phyloP scores from a whole-genome alignment of 2,329 filamentous ascomycete genomes.

The Lachnum nothofagi region DNA sequence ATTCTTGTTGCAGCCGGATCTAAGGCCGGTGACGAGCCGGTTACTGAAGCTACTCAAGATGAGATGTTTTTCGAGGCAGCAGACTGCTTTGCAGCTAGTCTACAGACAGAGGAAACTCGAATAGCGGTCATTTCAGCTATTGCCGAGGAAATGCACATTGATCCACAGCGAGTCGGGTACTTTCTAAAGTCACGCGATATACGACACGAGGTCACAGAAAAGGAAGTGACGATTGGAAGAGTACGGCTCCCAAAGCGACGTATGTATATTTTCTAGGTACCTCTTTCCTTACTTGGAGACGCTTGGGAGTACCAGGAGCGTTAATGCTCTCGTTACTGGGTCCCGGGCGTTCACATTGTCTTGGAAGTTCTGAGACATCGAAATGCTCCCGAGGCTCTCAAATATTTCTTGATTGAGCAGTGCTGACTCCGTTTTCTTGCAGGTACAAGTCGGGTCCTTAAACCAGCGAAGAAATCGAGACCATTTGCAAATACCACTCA shows the following conservation, averaged over 20 bases:
- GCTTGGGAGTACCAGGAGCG: too few species aligned
- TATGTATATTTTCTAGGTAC: too few species aligned
- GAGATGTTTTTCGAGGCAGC: conserved; percentile 90
- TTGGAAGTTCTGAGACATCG: too few species aligned
- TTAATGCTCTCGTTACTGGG: too few species aligned
- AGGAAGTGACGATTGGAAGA: conserved; percentile 60
- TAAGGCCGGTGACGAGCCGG: conserved; percentile 62
- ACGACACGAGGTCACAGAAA: conserved; percentile 56
- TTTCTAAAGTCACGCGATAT: conserved; percentile 71
- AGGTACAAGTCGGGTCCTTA: conserved; percentile 40
- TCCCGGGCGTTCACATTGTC: too few species aligned
- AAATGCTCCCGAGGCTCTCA: too few species aligned
- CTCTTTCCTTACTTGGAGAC: too few species aligned
- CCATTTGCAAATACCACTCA: conserved; percentile 87
- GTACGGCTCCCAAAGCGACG: conserved; percentile 52
- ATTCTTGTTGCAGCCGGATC: conserved; percentile 58
- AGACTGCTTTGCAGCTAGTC: conserved; percentile 83
- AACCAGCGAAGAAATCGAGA: conserved; percentile 48
- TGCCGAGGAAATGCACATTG: conserved; percentile 81
- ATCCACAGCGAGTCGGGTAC: conserved; percentile 74
- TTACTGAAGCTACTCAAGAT: conserved; percentile 67
- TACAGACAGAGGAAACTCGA: conserved; percentile 61
- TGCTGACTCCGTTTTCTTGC: too few species aligned
- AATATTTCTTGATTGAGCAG: too few species aligned
- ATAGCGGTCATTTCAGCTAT: conserved; percentile 61